A percentile compares a stretch with the other conserved stretches of the same genome.
Evolutionary conservation across 2,329 filamentous ascomycete species (phyloP).

Genomic region (Pestalotiopsis sp.): DNA sequence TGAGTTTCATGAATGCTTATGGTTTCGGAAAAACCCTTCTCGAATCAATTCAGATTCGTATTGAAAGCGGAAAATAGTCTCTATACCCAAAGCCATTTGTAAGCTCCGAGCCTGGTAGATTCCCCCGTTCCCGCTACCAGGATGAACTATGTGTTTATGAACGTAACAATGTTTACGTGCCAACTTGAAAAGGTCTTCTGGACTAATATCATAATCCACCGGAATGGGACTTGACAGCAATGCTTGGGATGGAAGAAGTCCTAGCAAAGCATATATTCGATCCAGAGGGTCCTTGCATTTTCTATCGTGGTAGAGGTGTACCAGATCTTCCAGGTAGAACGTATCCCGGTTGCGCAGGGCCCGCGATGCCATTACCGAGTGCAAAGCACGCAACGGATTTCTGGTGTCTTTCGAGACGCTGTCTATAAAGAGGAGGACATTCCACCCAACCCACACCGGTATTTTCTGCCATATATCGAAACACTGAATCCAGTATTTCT

Average conservation of each 20-base stretch:
- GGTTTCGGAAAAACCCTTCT: neutral
- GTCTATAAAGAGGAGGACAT: too few relatives aligned
- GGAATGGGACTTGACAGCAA: neutral
- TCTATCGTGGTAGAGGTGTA: neutral
- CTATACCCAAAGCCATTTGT: neutral
- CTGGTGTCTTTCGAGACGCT: too few relatives aligned
- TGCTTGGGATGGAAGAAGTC: neutral
- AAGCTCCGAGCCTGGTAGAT: neutral
- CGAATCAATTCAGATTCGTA: neutral
- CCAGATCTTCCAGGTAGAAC: neutral
- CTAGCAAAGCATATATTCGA: neutral
- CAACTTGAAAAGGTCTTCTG: neutral
- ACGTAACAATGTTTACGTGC: neutral
- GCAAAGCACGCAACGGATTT: neutral
- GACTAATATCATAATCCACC: neutral
- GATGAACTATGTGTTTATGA: neutral
- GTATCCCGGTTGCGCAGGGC: neutral
- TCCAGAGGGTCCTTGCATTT: neutral
- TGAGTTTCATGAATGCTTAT: neutral
- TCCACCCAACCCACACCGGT: too few relatives aligned
- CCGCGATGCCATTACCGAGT: neutral
- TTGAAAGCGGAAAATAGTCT: neutral
- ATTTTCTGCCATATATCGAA: neutral
- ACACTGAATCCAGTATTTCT: neutral
- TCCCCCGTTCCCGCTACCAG: too few relatives aligned